Evolutionary conservation across 2,329 filamentous ascomycete species (phyloP).

Genomic region (Orbilia blumenaviensis): DNA sequence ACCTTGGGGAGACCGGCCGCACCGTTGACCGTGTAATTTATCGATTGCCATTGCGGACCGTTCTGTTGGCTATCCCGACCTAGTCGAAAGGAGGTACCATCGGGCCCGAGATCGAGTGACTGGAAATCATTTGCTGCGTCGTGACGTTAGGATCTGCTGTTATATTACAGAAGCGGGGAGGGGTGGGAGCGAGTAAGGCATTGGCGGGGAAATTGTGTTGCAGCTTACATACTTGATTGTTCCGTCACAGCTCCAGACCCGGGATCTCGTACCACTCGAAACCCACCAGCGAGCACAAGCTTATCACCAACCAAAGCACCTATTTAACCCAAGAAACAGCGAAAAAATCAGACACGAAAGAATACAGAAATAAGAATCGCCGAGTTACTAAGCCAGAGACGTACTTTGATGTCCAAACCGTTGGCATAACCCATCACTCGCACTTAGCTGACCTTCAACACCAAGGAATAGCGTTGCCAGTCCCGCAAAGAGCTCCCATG

Average conservation of each 20-base stretch:
- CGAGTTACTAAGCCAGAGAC: neutral
- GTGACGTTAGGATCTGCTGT: conserved; percentile 6
- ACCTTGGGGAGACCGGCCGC: conserved; percentile 43
- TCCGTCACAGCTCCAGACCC: conserved; percentile 15
- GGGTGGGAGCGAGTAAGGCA: too few species aligned
- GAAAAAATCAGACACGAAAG: neutral
- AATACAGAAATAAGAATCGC: neutral
- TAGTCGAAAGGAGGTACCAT: conserved; percentile 26
- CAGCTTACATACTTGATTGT: conserved; percentile 23
- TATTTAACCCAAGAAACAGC: too few species aligned
- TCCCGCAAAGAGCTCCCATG: conserved; percentile 46
- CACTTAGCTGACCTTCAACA: conserved; percentile 28
- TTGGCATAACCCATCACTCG: conserved; percentile 44
- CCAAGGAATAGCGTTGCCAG: conserved; percentile 33
- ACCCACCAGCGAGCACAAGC: conserved; percentile 43
- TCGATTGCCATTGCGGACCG: conserved; percentile 35
- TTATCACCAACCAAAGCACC: conserved; percentile 39
- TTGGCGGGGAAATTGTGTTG: conserved; percentile 35
- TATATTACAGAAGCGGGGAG: neutral
- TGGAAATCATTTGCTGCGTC: conserved; percentile 49
- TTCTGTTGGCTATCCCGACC: neutral
- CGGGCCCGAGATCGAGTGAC: conserved; percentile 36
- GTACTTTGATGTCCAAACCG: conserved; percentile 48
- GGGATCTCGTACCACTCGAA: conserved; percentile 38
- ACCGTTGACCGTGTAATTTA: conserved; percentile 48